A percentile compares a stretch with the other conserved stretches of the same genome.
These are phyloP conservation scores for Jatropha multifida DNA, from an alignment of 441 rosid species.

Conservation along the genomic window DNA sequence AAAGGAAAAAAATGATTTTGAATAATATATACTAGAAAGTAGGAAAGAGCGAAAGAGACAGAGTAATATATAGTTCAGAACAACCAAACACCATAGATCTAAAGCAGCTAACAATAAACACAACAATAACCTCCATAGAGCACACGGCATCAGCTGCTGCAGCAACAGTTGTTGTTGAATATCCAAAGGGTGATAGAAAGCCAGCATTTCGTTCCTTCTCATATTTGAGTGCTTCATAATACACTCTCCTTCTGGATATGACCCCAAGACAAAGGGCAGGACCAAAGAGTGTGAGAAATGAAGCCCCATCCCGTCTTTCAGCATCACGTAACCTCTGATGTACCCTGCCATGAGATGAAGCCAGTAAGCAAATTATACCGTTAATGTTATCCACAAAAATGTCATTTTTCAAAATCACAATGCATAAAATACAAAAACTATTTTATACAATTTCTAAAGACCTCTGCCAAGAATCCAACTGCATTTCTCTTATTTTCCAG, in stretches of 20 bases:
- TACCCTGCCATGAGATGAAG: slow-evolving; percentile 49
- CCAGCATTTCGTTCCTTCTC: slow-evolving; percentile 89
- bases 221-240: slow-evolving; percentile 66
- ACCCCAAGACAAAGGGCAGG: slow-evolving; percentile 74
- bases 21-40: background rate
- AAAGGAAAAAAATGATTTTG: background rate
- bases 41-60: background rate
- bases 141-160: slow-evolving; percentile 69
- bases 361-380: background rate
- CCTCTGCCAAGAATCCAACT: background rate
- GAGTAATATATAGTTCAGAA: background rate
- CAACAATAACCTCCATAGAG: slow-evolving; percentile 73
- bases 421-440: background rate
- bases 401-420: background rate
- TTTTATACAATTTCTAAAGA: background rate
- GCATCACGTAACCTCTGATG: slow-evolving; percentile 60
- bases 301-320: slow-evolving; percentile 78
- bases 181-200: slow-evolving; percentile 83
- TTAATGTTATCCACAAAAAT: background rate
- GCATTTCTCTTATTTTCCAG: background rate
- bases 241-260: slow-evolving; percentile 79
- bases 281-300: slow-evolving; percentile 75
- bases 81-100: slow-evolving; percentile 10
- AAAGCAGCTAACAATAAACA: slow-evolving; percentile 18
- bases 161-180: slow-evolving; percentile 65